These are phyloP conservation scores for Bisporella sp. DNA, from an alignment of 2,329 filamentous ascomycete genomes.

Conservation along the genomic window DNA sequence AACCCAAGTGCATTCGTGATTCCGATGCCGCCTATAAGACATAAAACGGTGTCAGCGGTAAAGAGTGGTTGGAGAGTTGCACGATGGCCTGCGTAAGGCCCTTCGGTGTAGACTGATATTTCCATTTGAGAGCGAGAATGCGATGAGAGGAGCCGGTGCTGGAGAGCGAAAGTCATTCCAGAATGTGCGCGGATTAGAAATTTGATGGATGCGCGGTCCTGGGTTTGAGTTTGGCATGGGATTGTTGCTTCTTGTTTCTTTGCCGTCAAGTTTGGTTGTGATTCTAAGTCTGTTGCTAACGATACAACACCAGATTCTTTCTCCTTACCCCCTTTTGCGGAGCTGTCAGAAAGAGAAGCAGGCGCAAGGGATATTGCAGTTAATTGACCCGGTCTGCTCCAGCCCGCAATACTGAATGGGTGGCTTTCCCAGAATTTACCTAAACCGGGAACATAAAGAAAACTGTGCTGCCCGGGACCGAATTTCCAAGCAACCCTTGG, in stretches of 20 bases:
- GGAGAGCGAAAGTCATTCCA: slow-evolving; percentile 30
- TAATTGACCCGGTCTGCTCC: not conserved
- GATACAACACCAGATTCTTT: not conserved
- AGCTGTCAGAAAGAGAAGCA: not conserved
- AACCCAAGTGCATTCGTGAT: slow-evolving; percentile 36
- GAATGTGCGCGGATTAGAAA: slow-evolving; percentile 29
- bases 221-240: not conserved
- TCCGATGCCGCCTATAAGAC: slow-evolving; percentile 39
- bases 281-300: not conserved
- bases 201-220: not conserved
- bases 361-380: not conserved
- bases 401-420: slow-evolving; percentile 3
- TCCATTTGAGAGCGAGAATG: slow-evolving; percentile 12
- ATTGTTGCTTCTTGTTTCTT: not conserved
- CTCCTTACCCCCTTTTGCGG: not conserved
- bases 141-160: not conserved
- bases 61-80: slow-evolving; percentile 18
- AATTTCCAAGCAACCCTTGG: slow-evolving; percentile 1
- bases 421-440: slow-evolving; percentile 3
- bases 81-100: slow-evolving; percentile 29
- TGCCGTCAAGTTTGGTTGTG: not conserved
- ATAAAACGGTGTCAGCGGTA: slow-evolving; percentile 32
- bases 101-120: slow-evolving; percentile 30
- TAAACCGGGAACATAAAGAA: slow-evolving; percentile 4
- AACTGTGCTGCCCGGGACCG: slow-evolving; percentile 1